These are phyloP conservation scores for Acanthamoeba lenticulata DNA, from an alignment of 208 protist genomes.

Conservation along the genomic window DNA sequence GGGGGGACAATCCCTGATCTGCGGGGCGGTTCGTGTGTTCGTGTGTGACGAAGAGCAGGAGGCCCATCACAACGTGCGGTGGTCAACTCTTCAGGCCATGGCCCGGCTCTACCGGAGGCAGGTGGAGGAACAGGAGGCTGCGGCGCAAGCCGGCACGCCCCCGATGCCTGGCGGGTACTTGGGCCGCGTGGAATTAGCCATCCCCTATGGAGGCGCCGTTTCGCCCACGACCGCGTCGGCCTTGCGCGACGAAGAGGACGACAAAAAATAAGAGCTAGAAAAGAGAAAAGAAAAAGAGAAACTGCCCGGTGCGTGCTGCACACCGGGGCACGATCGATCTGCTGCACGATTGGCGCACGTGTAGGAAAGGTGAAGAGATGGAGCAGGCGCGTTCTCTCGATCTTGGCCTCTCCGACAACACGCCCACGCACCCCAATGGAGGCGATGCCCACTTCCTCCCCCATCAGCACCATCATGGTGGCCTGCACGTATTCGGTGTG, in stretches of 20 bases:
- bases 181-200: conserved; percentile 24
- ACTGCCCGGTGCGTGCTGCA: too few species aligned
- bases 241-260: too few species aligned
- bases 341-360: not conserved
- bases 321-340: too few species aligned
- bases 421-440: not conserved
- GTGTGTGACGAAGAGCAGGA: not conserved
- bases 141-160: not conserved
- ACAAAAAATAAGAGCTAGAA: too few species aligned
- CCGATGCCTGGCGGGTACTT: not conserved
- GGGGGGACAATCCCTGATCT: not conserved
- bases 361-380: conserved; percentile 15
- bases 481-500: not conserved
- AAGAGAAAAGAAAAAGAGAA: too few species aligned
- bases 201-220: conserved; percentile 45
- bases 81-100: conserved; percentile 16
- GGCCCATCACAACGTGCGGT: not conserved
- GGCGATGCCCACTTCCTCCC: not conserved
- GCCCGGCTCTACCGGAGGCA: not conserved
- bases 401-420: not conserved
- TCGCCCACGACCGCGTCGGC: too few species aligned
- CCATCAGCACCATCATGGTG: not conserved
- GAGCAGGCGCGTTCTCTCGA: not conserved
- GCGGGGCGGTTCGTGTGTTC: not conserved
- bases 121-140: not conserved